Conservation (phyloP, 1,284 basidiomycete species). For the Sporisorium scitamineum region DNA sequence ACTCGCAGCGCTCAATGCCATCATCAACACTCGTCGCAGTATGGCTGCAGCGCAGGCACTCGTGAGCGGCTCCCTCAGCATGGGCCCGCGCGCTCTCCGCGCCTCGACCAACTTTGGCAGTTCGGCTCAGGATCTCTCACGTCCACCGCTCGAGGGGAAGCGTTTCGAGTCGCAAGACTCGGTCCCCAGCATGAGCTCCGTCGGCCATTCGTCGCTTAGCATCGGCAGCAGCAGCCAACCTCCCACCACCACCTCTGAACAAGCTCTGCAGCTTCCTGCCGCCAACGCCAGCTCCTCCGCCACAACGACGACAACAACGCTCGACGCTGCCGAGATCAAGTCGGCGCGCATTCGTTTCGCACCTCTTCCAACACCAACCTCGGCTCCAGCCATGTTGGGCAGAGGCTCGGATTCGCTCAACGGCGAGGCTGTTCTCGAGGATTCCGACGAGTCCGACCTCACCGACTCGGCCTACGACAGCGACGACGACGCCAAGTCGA, state of each 20-base stretch:
- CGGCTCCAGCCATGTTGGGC: slow-evolving; percentile 18
- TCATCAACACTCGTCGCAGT: slow-evolving; percentile 67
- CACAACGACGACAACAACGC: slow-evolving; percentile 9
- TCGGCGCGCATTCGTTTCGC: slow-evolving; percentile 56
- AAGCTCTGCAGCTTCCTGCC: slow-evolving; percentile 6
- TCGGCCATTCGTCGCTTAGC: slow-evolving; percentile 33
- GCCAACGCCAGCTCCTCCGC: slow-evolving; percentile 4
- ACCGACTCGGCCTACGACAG: slow-evolving; percentile 45
- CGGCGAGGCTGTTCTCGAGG: slow-evolving; percentile 14
- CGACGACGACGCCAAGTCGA: slow-evolving; percentile 35
- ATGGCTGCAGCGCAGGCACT: slow-evolving; percentile 67
- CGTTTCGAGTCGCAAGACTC: slow-evolving; percentile 50
- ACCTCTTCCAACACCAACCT: slow-evolving; percentile 42
- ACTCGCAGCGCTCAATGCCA: slow-evolving; percentile 66
- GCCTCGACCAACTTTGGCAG: slow-evolving; percentile 41
- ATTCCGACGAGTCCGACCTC: slow-evolving; percentile 31
- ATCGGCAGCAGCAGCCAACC: slow-evolving; percentile 30
- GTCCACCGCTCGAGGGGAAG: slow-evolving; percentile 31
- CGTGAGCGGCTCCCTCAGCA: slow-evolving; percentile 52
- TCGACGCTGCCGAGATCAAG: slow-evolving; percentile 28
- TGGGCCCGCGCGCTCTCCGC: slow-evolving; percentile 20
- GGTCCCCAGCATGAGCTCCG: slow-evolving; percentile 48
- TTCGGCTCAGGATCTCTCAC: slow-evolving; percentile 23
- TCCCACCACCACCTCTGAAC: slow-evolving; percentile 20
- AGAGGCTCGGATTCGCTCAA: slow-evolving; percentile 10